Conservation (phyloP, 768 basidiomycete genomes). For the Psilocybe tampanensis region DNA sequence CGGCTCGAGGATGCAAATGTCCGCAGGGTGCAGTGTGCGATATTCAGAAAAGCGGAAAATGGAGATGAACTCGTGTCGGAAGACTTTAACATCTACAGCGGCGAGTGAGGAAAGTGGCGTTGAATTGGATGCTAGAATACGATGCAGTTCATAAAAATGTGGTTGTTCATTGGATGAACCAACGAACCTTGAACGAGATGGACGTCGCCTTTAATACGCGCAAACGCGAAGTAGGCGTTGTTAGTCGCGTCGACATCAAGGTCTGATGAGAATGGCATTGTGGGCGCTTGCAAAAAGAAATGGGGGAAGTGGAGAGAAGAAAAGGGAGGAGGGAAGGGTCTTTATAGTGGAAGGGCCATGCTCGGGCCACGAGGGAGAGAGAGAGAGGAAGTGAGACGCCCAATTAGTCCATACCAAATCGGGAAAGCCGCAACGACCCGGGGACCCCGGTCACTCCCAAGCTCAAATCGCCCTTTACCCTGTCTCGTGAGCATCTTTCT, state of each 20-base stretch:
- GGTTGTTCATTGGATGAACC: neutral
- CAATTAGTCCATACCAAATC: slow-evolving; percentile 17
- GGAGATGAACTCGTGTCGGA: slow-evolving; percentile 63
- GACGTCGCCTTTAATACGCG: slow-evolving; percentile 58
- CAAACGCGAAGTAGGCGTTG: slow-evolving; percentile 50
- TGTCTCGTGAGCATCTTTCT: neutral
- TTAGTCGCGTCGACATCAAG: slow-evolving; percentile 1
- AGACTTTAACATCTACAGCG: slow-evolving; percentile 53
- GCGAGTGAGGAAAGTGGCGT: slow-evolving; percentile 47
- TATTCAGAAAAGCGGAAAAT: slow-evolving; percentile 59
- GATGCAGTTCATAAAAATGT: too few relatives aligned
- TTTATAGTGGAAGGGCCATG: slow-evolving; percentile 41
- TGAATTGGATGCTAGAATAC: slow-evolving; percentile 40
- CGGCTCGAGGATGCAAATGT: slow-evolving; percentile 53
- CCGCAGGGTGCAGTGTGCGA: slow-evolving; percentile 47
- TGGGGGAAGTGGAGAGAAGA: neutral
- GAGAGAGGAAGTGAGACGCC: slow-evolving; percentile 22
- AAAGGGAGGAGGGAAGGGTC: neutral
- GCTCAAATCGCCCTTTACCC: slow-evolving; percentile 1
- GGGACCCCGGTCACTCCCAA: slow-evolving; percentile 1
- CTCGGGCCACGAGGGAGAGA: slow-evolving; percentile 40
- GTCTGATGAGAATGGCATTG: slow-evolving; percentile 5
- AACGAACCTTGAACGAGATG: slow-evolving; percentile 68
- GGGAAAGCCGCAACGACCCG: neutral
- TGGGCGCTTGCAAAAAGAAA: neutral